Conservation (phyloP, 805 yeast genomes). For the Wickerhamomyces strasburgensis region DNA sequence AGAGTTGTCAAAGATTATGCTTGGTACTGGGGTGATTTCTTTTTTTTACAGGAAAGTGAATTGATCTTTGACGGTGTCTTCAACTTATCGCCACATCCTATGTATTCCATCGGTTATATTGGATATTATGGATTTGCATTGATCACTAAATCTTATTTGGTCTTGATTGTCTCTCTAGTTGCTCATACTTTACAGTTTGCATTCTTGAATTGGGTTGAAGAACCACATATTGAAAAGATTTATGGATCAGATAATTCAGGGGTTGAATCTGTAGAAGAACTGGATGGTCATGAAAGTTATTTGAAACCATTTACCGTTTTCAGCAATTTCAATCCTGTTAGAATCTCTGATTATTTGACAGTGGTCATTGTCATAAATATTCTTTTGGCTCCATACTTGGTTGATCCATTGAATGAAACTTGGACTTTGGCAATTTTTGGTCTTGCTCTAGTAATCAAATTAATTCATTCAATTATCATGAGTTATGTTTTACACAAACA, state of each 20-base stretch:
- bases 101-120: constrained; percentile 85
- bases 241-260: constrained; percentile 45
- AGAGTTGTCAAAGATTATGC: constrained; percentile 86
- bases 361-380: constrained; percentile 36
- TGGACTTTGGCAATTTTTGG: constrained; percentile 27
- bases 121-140: constrained; percentile 84
- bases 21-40: constrained; percentile 95
- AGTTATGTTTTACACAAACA: constrained; percentile 52
- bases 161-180: constrained; percentile 59
- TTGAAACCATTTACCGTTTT: constrained; percentile 52
- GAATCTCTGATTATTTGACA: constrained; percentile 60
- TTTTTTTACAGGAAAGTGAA: constrained; percentile 66
- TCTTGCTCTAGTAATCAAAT: constrained; percentile 39
- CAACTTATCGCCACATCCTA: constrained; percentile 88
- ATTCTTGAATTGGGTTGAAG: constrained; percentile 70
- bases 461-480: constrained; percentile 46
- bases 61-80: constrained; percentile 84
- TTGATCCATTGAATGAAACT: constrained; percentile 24
- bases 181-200: constrained; percentile 78
- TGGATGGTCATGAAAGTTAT: constrained; percentile 34
- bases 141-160: constrained; percentile 67
- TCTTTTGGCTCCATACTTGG: constrained; percentile 37
- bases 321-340: constrained; percentile 54
- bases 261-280: constrained; percentile 30
- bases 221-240: constrained; percentile 81